phyloP scores from a whole-genome alignment of 495 filamentous ascomycete genomes.

The Neurospora pannonica region DNA sequence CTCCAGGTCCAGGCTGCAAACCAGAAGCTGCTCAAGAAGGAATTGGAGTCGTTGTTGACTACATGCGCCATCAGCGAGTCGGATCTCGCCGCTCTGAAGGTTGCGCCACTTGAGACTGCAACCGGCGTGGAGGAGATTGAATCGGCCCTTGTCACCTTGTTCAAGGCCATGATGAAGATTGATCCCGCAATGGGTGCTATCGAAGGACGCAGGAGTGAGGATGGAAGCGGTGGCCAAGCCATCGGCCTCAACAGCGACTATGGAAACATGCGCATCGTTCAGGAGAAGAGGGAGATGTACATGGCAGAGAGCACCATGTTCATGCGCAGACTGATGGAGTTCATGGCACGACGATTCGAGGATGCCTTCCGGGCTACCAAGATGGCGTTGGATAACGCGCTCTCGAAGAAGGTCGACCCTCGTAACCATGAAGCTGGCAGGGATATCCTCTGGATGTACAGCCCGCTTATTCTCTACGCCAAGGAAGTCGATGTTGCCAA shows the following conservation, averaged over 20 bases:
- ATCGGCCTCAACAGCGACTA: slow-evolving; percentile 67
- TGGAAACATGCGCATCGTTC: slow-evolving; percentile 83
- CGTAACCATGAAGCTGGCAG: slow-evolving; percentile 43
- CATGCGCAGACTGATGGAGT: slow-evolving; percentile 65
- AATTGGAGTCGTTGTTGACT: slow-evolving; percentile 70
- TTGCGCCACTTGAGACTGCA: slow-evolving; percentile 61
- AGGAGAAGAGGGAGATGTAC: slow-evolving; percentile 87
- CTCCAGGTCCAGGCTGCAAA: slow-evolving; percentile 95
- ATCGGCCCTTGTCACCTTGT: slow-evolving; percentile 64
- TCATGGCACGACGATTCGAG: slow-evolving; percentile 72
- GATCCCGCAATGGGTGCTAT: slow-evolving; percentile 62
- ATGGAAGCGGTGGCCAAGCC: slow-evolving; percentile 37
- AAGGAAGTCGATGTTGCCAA: slow-evolving; percentile 70
- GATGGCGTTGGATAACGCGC: slow-evolving; percentile 42
- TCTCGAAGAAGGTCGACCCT: slow-evolving; percentile 44
- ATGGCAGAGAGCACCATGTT: slow-evolving; percentile 60
- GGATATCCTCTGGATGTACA: slow-evolving; percentile 68
- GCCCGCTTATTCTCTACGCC: slow-evolving; percentile 74
- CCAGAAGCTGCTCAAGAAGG: slow-evolving; percentile 84
- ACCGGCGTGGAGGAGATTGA: slow-evolving; percentile 70
- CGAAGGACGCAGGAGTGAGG: slow-evolving; percentile 41
- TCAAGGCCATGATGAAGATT: slow-evolving; percentile 91
- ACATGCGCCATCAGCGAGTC: slow-evolving; percentile 76
- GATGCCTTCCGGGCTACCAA: slow-evolving; percentile 58
- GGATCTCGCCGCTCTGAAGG: slow-evolving; percentile 62